Conservation (phyloP, 2,329 filamentous ascomycete species). For the Dothideomycetidae sp. region DNA sequence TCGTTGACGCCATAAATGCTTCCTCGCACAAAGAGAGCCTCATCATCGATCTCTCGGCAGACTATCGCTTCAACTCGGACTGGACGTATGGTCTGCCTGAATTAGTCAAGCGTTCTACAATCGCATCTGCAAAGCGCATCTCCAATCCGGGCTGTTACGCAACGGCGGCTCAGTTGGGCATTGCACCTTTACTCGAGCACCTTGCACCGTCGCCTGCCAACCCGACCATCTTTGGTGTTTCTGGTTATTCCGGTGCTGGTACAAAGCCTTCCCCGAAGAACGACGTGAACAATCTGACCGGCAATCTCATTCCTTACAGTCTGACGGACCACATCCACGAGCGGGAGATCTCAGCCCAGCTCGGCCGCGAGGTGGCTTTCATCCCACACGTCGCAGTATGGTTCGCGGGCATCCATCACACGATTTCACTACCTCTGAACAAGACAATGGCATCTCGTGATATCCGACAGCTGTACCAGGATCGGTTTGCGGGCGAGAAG, state of each 20-base stretch:
- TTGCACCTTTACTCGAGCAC: constrained; percentile 66
- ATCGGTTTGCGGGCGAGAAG: constrained; percentile 89
- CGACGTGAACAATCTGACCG: constrained; percentile 63
- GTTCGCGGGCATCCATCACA: constrained; percentile 92
- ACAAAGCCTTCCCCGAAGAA: constrained; percentile 93
- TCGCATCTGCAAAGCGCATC: constrained; percentile 68
- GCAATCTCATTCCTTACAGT: constrained; percentile 85
- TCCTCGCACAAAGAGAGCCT: constrained; percentile 54
- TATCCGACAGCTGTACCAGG: constrained; percentile 88
- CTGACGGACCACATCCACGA: constrained; percentile 93
- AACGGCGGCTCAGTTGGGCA: constrained; percentile 79
- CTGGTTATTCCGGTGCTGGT: constrained; percentile 86
- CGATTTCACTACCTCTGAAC: constrained; percentile 77
- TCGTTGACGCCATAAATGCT: constrained; percentile 72
- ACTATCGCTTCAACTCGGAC: constrained; percentile 73
- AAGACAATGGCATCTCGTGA: constrained; percentile 80
- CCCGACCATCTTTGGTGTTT: constrained; percentile 79
- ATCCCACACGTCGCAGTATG: constrained; percentile 89
- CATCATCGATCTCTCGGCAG: constrained; percentile 88
- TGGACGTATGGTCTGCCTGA: constrained; percentile 92
- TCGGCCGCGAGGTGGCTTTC: constrained; percentile 64
- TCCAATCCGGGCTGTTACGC: constrained; percentile 92
- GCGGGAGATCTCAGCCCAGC: constrained; percentile 68
- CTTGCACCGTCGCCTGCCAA: constrained; percentile 48
- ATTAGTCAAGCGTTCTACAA: constrained; percentile 59